phyloP scores from a whole-genome alignment of 2,329 filamentous ascomycete species.

The Colletotrichum incanum region DNA sequence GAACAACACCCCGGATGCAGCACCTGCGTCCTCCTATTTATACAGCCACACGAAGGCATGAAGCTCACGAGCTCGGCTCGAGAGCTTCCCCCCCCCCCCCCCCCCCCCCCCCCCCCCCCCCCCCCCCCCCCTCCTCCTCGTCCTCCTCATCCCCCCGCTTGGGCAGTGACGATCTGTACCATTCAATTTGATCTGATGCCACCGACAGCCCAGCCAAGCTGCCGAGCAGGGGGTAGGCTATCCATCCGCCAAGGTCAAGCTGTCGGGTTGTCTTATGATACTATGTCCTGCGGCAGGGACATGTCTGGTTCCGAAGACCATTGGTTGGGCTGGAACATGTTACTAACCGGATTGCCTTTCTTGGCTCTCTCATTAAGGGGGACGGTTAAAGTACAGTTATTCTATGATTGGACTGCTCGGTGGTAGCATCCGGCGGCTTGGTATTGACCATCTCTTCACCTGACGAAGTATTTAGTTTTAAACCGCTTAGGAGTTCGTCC shows the following conservation, averaged over 20 bases:
- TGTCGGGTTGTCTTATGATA: constrained; percentile 18
- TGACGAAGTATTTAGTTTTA: neutral
- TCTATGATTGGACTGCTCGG: constrained; percentile 1
- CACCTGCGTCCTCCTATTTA: constrained; percentile 7
- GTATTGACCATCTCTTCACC: constrained; percentile 10
- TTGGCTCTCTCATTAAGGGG: constrained; percentile 24
- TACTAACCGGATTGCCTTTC: neutral
- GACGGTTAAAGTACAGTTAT: neutral
- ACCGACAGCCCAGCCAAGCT: constrained; percentile 28
- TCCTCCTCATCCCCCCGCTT: neutral
- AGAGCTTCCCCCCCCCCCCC: neutral
- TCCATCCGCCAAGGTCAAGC: constrained; percentile 13
- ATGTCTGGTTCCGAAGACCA: neutral
- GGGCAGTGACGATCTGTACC: constrained; percentile 25
- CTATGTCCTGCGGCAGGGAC: constrained; percentile 21
- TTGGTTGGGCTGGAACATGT: neutral
- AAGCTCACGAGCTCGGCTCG: constrained; percentile 11
- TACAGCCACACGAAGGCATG: constrained; percentile 4
- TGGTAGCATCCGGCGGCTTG: constrained; percentile 30
- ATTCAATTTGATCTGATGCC: constrained; percentile 16
- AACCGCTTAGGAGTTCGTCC: neutral
- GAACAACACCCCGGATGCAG: neutral
- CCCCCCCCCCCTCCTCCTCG: too few species aligned
- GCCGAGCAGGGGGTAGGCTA: constrained; percentile 22
- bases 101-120: neutral